Base-by-base conservation (phyloP, 2,329 filamentous ascomycete genomes). In the Alternaria sp. region DNA sequence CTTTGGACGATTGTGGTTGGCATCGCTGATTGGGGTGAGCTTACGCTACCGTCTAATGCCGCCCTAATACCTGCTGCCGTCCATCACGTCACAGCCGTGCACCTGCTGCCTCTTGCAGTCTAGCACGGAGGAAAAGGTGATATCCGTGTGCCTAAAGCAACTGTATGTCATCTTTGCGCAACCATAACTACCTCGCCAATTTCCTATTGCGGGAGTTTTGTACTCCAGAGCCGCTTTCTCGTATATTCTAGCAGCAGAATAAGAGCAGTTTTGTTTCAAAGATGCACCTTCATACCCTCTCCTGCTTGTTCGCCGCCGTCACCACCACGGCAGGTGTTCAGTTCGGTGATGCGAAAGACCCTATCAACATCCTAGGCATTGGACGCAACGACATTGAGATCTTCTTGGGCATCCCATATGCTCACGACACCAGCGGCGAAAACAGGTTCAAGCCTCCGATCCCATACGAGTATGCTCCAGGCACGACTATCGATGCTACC, bases 381-480 rank as follows among this genome's bases (percentile, higher is more conserved):
- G 54, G 72, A 9, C 77, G 79, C 58, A 81, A 81, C 58, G 79
- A 75, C 23, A 73, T 83, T 36, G 82, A 84, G 52, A 72, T 78
- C 8, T 84, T 83, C 60, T 74, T 82, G 4, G 78, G 77, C n/a
- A 80, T 84, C 23, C 79, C 76, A 1, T 84, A 81, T 46, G 82
- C 79, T 4, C 65, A 81, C 50, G 81, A 83, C 59, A 84, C 82
- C 0, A 64, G 79, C 58, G 81, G 80, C 9, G 62, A 65, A 26
- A 78, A 81, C 48, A 76, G 82, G 46, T 84, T 84, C 69, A 81
- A 79, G 54, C 80, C 81, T 6, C 82, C 82, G 2, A 62, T 69
- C 36, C 71, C 75, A 1, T 76, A 75, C 53, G 60, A 68, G 0
- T 75, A 77, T 1, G 29, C 60, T 3, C 62, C 69, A 3, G 78